phyloP scores from a whole-genome alignment of 108 stramenopile species.

The Stephanodiscus minutulus region DNA sequence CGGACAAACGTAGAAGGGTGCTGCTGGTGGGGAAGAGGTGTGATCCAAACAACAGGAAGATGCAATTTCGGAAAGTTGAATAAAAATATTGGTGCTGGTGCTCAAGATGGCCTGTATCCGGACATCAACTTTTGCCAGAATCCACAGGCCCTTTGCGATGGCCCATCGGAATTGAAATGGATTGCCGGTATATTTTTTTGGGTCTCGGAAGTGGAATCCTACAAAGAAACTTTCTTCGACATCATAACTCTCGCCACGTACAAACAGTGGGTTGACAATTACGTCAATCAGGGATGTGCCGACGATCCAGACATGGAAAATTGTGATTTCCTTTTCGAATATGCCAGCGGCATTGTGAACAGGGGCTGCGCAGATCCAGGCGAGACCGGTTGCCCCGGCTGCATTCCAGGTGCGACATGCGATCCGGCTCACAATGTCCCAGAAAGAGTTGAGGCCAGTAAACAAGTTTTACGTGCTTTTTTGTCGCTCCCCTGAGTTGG shows the following conservation, averaged over 20 bases:
- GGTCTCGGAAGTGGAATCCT: slow-evolving; percentile 11
- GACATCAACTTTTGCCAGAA: slow-evolving; percentile 23
- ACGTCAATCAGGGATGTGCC: slow-evolving; percentile 4
- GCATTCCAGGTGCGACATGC: slow-evolving; percentile 25
- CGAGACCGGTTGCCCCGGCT: slow-evolving; percentile 18
- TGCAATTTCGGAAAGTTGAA: slow-evolving; percentile 22
- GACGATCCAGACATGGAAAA: slow-evolving; percentile 10
- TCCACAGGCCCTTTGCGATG: slow-evolving; percentile 20
- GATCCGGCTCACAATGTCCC: slow-evolving; percentile 22
- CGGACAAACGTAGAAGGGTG: slow-evolving; percentile 19
- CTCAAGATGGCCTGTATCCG: slow-evolving; percentile 16
- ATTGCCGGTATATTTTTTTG: slow-evolving; percentile 21
- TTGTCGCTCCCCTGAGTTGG: background rate
- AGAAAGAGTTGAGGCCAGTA: slow-evolving; percentile 21
- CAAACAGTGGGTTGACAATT: slow-evolving; percentile 7
- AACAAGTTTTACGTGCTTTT: slow-evolving; percentile 15
- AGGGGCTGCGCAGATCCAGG: slow-evolving; percentile 17
- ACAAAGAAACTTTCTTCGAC: background rate
- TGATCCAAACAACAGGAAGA: slow-evolving; percentile 16
- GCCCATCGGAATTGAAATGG: slow-evolving; percentile 17
- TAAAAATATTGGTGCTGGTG: slow-evolving; percentile 13
- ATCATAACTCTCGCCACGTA: too few species aligned
- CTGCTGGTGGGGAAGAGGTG: slow-evolving; percentile 25
- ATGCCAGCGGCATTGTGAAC: slow-evolving; percentile 14
- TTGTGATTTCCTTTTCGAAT: slow-evolving; percentile 13